Conservation (phyloP, 768 basidiomycete genomes). For the Suillus plorans region DNA sequence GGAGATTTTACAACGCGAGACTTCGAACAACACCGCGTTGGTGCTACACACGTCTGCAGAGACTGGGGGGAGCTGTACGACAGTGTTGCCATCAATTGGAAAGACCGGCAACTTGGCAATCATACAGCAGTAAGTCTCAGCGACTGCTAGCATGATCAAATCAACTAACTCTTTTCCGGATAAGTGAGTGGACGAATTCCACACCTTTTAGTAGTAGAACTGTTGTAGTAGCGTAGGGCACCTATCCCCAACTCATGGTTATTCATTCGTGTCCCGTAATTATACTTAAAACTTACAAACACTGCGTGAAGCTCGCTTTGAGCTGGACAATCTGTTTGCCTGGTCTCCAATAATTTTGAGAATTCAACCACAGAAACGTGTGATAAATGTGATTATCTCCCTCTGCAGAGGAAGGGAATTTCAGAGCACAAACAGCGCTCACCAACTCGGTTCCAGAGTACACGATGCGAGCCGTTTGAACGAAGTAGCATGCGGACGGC, state of each 20-base stretch:
- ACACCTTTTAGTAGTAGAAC: not conserved
- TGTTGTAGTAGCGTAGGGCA: not conserved
- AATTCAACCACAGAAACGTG: too few species aligned
- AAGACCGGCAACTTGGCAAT: not conserved
- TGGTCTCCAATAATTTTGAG: too few species aligned
- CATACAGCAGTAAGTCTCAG: not conserved
- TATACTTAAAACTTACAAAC: too few species aligned
- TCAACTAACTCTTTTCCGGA: not conserved
- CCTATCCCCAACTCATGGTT: not conserved
- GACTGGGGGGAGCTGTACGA: conserved; percentile 24
- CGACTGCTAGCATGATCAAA: not conserved
- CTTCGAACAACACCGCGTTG: conserved; percentile 21
- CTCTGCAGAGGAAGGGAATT: too few species aligned
- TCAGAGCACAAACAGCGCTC: too few species aligned
- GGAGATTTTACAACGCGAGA: conserved; percentile 33
- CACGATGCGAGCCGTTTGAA: too few species aligned
- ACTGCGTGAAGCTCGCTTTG: too few species aligned
- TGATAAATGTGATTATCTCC: too few species aligned
- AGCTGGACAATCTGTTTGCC: too few species aligned
- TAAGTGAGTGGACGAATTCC: not conserved
- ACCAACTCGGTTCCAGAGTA: too few species aligned
- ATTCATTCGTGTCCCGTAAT: too few species aligned
- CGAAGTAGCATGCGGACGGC: too few species aligned
- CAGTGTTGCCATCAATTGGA: not conserved
- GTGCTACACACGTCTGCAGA: conserved; percentile 18